phyloP scores from a whole-genome alignment of 2,329 filamentous ascomycete species.

The Epichloe hybrida region DNA sequence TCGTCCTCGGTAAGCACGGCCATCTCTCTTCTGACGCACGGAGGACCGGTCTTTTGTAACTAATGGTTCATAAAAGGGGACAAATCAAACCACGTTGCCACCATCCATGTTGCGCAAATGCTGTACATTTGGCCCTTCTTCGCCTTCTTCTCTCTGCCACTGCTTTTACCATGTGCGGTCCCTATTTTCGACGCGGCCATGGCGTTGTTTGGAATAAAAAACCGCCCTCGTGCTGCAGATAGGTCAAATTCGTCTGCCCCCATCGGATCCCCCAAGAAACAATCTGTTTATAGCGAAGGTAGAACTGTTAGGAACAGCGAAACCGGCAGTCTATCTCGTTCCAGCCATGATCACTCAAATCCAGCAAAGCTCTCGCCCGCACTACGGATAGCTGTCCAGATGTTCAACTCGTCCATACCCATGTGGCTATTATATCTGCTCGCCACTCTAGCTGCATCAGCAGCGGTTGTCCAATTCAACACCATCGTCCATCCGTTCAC shows the following conservation, averaged over 20 bases:
- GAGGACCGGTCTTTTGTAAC: background rate
- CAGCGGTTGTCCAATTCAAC: conserved; percentile 57
- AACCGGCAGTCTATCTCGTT: background rate
- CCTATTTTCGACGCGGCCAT: conserved; percentile 15
- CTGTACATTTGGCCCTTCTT: conserved; percentile 91
- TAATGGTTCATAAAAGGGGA: conserved; percentile 45
- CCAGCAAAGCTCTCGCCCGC: conserved; percentile 5
- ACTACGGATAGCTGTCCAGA: conserved; percentile 1
- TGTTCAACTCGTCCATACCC: conserved; percentile 20
- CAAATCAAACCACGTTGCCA: conserved; percentile 86
- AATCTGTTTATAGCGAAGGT: background rate
- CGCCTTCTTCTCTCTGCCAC: conserved; percentile 74
- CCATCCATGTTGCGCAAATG: conserved; percentile 80
- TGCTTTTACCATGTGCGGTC: conserved; percentile 44
- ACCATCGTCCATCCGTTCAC: conserved; percentile 94
- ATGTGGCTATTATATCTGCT: conserved; percentile 23
- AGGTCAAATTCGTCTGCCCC: background rate
- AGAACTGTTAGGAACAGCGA: background rate
- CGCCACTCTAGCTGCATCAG: conserved; percentile 22
- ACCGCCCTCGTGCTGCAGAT: background rate
- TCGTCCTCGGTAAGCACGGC: conserved; percentile 64
- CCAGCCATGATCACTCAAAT: background rate
- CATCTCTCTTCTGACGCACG: background rate
- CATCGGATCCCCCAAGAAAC: background rate
- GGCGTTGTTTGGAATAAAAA: background rate